Evolutionary conservation across 2,329 filamentous ascomycete genomes (phyloP), one percentile per base, ranked within the genome.

Genomic region (Hypoxylon sp.): DNA sequence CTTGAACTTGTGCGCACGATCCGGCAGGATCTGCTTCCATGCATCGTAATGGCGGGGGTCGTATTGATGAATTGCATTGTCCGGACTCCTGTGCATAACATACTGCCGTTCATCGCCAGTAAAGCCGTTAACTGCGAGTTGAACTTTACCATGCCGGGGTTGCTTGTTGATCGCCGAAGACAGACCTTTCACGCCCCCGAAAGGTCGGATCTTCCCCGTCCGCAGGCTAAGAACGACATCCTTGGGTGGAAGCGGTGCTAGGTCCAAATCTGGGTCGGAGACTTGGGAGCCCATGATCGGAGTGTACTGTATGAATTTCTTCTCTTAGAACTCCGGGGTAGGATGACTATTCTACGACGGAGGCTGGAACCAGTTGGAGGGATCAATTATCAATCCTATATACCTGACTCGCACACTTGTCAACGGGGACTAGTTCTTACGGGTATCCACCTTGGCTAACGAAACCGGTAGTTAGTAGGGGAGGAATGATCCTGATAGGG

Each of bases 41-140:
- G 75, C 69, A 0, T 79, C 74, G 70, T 91, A 91, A 75, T 91
- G 89, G 0, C 80, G 76, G 1, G 83, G 82, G 75, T 85, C 88
- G 72, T 91, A 87, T 3, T 83, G 84, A 25, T 89, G 84, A 6
- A 91, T 79, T 1, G 89, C 89, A 75, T 90, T 91, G 62, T 92
- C 89, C 0, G 81, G 76, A 0, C 86, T 86, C 19, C 85, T 86
- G 61, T 91, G 89, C 56, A 86, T 85, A 0, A 82, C 82, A 48
- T 82, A 84, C 41, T 89, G 85, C 58, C 90, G 87, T 73, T 90
- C 86, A 66, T 91, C 89, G 21, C 80, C 84, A 7, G 82, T 80
- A n/a, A 90, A 82, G 0, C 89, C 89, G 2, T 82, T 73, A 25
- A 75, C 79, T 1, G 76, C 79, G 46, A 89, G 80, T 4, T 78